Evolutionary conservation across 805 yeast genomes (phyloP).

Genomic region (Hanseniaspora taiwanica): DNA sequence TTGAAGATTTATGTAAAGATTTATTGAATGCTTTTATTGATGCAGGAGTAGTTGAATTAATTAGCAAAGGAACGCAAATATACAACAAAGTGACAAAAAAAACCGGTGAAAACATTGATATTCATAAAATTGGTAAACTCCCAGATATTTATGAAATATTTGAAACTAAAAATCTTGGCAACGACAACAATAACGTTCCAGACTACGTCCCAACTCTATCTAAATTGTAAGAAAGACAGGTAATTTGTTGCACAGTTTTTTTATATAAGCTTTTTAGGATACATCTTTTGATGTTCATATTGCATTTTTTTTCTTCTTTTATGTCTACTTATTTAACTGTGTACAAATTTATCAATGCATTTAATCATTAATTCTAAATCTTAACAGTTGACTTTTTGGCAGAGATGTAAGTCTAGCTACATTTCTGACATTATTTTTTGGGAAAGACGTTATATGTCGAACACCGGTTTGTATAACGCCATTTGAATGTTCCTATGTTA

Average conservation of each 20-base stretch:
- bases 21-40: slow-evolving; percentile 53
- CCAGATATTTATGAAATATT: slow-evolving; percentile 16
- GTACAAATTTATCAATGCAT: too few species aligned
- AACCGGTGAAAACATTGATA: slow-evolving; percentile 10
- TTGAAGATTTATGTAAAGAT: slow-evolving; percentile 71
- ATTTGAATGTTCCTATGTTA: too few species aligned
- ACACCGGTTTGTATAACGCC: too few species aligned
- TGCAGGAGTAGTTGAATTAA: slow-evolving; percentile 43
- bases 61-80: slow-evolving; percentile 17
- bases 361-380: too few species aligned
- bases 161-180: slow-evolving; percentile 8
- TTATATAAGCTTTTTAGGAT: too few species aligned
- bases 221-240: not conserved
- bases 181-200: not conserved
- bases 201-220: not conserved
- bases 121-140: slow-evolving; percentile 9
- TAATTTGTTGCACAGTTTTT: not conserved
- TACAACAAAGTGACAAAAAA: slow-evolving; percentile 13
- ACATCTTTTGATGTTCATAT: too few species aligned
- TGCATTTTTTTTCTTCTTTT: too few species aligned
- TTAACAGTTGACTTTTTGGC: too few species aligned
- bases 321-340: too few species aligned
- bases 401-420: too few species aligned
- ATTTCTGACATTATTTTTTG: too few species aligned
- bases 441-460: too few species aligned